Conservation (phyloP, 2,329 filamentous ascomycete species). For the Colletotrichum nymphaeae region DNA sequence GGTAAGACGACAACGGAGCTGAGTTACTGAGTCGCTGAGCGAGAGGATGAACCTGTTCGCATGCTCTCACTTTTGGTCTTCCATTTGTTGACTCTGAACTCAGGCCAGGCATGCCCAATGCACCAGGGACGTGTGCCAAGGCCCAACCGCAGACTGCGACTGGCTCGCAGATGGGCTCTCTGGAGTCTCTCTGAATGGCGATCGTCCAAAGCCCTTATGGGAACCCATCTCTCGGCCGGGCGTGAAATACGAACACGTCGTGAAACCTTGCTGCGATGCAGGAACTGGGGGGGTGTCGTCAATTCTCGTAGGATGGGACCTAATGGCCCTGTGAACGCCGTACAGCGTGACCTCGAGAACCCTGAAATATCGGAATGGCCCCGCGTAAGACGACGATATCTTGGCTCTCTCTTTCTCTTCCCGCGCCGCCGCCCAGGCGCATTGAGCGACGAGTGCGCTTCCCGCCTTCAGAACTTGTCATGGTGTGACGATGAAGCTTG, state of each 20-base stretch:
- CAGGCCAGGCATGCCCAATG: conserved; percentile 17
- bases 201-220: conserved; percentile 16
- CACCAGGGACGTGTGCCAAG: conserved; percentile 29
- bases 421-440: background rate
- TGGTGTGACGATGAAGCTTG: conserved; percentile 26
- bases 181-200: background rate
- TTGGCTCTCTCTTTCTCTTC: background rate
- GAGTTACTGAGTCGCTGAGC: background rate
- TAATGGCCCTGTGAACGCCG: background rate
- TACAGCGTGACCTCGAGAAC: background rate
- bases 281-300: background rate
- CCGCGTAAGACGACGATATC: background rate
- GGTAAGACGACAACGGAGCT: conserved; percentile 5
- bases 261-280: conserved; percentile 18
- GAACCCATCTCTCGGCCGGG: conserved; percentile 14
- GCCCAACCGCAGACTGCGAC: background rate
- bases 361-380: conserved; percentile 1
- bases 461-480: conserved; percentile 4
- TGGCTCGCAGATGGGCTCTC: conserved; percentile 4
- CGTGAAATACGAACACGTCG: conserved; percentile 28
- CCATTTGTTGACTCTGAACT: background rate
- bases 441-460: conserved; percentile 10
- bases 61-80: background rate
- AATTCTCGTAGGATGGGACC: background rate
- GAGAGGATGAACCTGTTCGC: background rate